Conservation (phyloP, 805 yeast genomes). For the Kuraishia ogatae region DNA sequence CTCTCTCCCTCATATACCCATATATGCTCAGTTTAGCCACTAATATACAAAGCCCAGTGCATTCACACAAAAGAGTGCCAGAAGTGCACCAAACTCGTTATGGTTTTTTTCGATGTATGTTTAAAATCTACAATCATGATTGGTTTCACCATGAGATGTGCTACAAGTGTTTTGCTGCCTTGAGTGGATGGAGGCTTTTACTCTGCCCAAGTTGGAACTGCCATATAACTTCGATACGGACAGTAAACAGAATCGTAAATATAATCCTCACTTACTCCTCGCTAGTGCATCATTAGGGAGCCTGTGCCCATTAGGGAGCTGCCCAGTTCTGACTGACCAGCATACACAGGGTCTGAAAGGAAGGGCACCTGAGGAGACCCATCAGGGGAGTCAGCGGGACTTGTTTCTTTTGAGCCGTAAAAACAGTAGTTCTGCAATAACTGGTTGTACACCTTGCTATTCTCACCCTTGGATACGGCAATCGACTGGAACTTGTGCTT, state of each 20-base stretch:
- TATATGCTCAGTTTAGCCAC: not conserved
- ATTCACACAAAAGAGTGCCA: not conserved
- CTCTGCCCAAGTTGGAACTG: not conserved
- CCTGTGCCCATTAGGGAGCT: not conserved
- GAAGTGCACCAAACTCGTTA: too few species aligned
- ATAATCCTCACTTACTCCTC: too few species aligned
- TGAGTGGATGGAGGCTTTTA: too few species aligned
- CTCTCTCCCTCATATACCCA: too few species aligned
- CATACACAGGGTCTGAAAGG: not conserved
- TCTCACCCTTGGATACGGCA: slow-evolving; percentile 12
- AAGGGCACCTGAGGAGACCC: slow-evolving; percentile 1
- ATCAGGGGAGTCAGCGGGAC: slow-evolving; percentile 3
- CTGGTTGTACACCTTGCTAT: slow-evolving; percentile 5
- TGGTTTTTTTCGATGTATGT: not conserved
- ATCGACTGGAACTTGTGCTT: slow-evolving; percentile 1
- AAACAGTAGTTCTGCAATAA: slow-evolving; percentile 20
- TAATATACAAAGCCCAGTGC: not conserved
- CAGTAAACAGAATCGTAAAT: not conserved
- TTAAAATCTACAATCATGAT: not conserved
- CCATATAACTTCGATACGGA: not conserved
- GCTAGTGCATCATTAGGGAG: not conserved
- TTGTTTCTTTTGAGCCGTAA: slow-evolving; percentile 13
- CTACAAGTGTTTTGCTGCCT: too few species aligned
- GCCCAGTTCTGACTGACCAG: not conserved
- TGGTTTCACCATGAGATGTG: not conserved